A percentile compares a stretch with the other conserved stretches of the same genome.
Conservation (phyloP, 1,284 basidiomycete species). For the Flammula alnicola region DNA sequence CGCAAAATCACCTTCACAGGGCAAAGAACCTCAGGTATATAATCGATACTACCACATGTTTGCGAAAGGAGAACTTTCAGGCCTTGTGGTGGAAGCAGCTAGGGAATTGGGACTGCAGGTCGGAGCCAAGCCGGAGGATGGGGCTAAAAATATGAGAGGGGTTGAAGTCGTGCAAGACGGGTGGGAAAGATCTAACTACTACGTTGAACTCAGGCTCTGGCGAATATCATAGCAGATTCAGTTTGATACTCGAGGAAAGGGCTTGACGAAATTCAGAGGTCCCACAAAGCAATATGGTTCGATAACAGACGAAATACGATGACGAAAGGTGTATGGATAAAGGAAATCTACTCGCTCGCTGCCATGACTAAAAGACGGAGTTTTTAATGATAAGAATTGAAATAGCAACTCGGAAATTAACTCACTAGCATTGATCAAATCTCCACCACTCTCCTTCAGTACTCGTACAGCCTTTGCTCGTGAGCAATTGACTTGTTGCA, state of each 20-base stretch:
- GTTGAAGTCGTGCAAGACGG: slow-evolving; percentile 74
- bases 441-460: slow-evolving; percentile 87
- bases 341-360: slow-evolving; percentile 64
- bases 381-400: slow-evolving; percentile 5
- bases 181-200: slow-evolving; percentile 89
- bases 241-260: neutral
- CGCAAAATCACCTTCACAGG: slow-evolving; percentile 13
- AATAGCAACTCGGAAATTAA: slow-evolving; percentile 32
- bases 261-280: slow-evolving; percentile 13
- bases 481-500: slow-evolving; percentile 72
- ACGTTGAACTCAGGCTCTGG: slow-evolving; percentile 74
- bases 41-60: slow-evolving; percentile 97
- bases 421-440: slow-evolving; percentile 94
- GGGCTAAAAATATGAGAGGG: slow-evolving; percentile 39
- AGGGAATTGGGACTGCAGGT: slow-evolving; percentile 58
- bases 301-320: slow-evolving; percentile 26
- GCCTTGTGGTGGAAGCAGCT: slow-evolving; percentile 68
- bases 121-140: slow-evolving; percentile 35
- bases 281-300: slow-evolving; percentile 25
- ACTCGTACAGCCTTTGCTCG: slow-evolving; percentile 88
- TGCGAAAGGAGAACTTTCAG: slow-evolving; percentile 72
- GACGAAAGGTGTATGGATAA: slow-evolving; percentile 20
- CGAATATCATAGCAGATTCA: slow-evolving; percentile 23
- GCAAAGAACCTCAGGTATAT: slow-evolving; percentile 52
- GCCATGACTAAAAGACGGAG: slow-evolving; percentile 59